Base-by-base conservation (phyloP, 352 stramenopile genomes). In the Lagenidium giganteum region DNA sequence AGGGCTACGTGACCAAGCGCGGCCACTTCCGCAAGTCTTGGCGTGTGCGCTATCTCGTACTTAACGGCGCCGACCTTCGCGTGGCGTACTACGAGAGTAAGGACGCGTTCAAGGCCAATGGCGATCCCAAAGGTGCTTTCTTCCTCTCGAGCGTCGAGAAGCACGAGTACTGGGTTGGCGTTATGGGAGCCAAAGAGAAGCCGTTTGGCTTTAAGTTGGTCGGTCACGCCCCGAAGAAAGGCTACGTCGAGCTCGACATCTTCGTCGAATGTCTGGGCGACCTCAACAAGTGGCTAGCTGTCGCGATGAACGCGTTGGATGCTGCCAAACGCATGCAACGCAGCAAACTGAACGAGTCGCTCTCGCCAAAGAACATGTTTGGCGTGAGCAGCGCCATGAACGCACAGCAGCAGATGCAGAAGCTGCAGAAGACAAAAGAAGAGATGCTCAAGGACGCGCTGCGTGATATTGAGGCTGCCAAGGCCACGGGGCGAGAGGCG, bases 181-280 rank as follows among this genome's bases (percentile, higher is more conserved):
- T 70, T 18, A 66, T 82, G 45, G 70, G 70, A 16, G 61, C 54
- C 31, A 59, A 64, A 21, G 74, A 76, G 12, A 83, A 78, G 45
- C 71, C 71, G 1, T 87, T 79, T 37, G 74, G 69, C 37, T 87
- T 87, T 44, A 83, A 82, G 59, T 71, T 87, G 54, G 57, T 87
- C 21, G 74, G 74, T 11, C 74, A 87, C 50, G 73, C 69, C 14
- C 72, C 74, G 0, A 63, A 51, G 23, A 74, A 83, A 33, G 71
- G 74, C 12, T 84, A 79, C 52, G 56, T 77, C 13, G 74, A 87
- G 55, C 68, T 83, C 32, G 70, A 81, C 35, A 63, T 83, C 43
- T 84, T 75, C 32, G 70, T 84, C 27, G 70, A 86, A 38, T 61
- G 59, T 25, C 42, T 75, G 5, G 30, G 29, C 1, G 65, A 84